These are phyloP conservation scores for Yarrowia bubula DNA, from an alignment of 805 yeast genomes.

Conservation along the genomic window DNA sequence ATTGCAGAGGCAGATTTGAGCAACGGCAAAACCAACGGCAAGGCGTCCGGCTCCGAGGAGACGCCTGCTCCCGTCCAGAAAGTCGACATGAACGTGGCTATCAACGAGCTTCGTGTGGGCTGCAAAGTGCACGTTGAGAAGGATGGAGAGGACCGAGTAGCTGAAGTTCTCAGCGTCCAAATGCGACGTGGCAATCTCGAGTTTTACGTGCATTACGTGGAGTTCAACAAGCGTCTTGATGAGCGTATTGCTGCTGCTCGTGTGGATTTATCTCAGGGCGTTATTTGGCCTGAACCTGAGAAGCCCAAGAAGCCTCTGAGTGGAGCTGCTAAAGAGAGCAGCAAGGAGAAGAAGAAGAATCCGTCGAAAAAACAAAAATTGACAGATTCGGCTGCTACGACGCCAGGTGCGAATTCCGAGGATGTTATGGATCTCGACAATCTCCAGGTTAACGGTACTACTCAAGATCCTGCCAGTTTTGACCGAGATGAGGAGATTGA, in stretches of 20 bases:
- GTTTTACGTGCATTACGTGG: conserved; percentile 91
- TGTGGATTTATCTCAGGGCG: conserved; percentile 67
- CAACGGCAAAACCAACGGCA: conserved; percentile 25
- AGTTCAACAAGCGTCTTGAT: conserved; percentile 92
- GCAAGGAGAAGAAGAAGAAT: conserved; percentile 34
- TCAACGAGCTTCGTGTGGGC: conserved; percentile 47
- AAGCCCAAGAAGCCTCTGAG: conserved; percentile 44
- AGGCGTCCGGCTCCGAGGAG: conserved; percentile 12
- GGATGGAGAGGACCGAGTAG: conserved; percentile 74
- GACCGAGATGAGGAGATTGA: conserved; percentile 90
- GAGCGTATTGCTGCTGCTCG: conserved; percentile 83
- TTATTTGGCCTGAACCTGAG: conserved; percentile 67
- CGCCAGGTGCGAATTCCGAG: conserved; percentile 37
- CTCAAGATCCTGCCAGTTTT: conserved; percentile 62
- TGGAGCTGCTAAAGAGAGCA: conserved; percentile 34
- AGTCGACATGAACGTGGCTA: conserved; percentile 41
- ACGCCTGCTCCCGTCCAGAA: conserved; percentile 20
- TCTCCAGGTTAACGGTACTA: conserved; percentile 74
- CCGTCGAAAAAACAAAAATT: conserved; percentile 31
- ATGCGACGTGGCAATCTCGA: conserved; percentile 71
- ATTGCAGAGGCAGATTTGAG: conserved; percentile 11
- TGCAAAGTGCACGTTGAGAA: conserved; percentile 80
- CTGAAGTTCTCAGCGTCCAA: conserved; percentile 80
- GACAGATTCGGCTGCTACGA: conserved; percentile 30
- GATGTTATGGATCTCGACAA: conserved; percentile 84